Conservation (phyloP, 2,329 filamentous ascomycete species). For the Ustilaginoidea virens region DNA sequence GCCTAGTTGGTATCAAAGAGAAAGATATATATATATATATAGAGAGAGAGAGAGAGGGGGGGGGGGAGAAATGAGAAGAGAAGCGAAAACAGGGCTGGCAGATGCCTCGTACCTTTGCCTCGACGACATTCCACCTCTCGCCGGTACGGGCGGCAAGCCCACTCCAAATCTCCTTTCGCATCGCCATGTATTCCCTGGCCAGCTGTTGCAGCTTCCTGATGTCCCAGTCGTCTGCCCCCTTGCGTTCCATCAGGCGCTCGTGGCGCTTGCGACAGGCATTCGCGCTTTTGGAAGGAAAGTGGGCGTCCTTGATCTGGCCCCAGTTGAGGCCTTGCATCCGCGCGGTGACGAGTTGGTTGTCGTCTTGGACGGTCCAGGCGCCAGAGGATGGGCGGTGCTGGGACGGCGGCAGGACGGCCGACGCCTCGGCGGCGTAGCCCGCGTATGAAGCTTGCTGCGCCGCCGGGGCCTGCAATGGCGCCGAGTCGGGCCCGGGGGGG, state of each 20-base stretch:
- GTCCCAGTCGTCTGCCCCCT: conserved; percentile 65
- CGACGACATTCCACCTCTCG: conserved; percentile 67
- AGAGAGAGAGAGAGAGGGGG: background rate
- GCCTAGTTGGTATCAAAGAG: no score
- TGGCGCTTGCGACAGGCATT: conserved; percentile 86
- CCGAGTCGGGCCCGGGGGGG: conserved; percentile 16
- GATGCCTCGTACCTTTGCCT: conserved; percentile 45
- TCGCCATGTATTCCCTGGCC: conserved; percentile 63
- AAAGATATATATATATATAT: no score
- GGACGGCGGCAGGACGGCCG: conserved; percentile 22
- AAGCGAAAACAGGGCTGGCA: no score
- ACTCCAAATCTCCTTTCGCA: conserved; percentile 71
- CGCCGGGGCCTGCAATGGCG: conserved; percentile 9
- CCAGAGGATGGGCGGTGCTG: conserved; percentile 42
- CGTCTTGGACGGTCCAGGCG: conserved; percentile 61
- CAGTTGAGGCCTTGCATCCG: conserved; percentile 67
- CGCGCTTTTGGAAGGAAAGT: conserved; percentile 63
- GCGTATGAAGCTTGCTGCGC: conserved; percentile 20
- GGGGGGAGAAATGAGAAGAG: no score
- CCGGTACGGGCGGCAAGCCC: conserved; percentile 56
- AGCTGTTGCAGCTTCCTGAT: conserved; percentile 57
- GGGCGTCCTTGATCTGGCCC: conserved; percentile 60
- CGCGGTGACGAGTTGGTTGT: conserved; percentile 56
- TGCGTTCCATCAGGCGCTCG: conserved; percentile 66
- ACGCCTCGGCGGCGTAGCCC: conserved; percentile 19